Evolutionary conservation across 345 rosid genomes (phyloP).

Genomic region (Linum trigynum): DNA sequence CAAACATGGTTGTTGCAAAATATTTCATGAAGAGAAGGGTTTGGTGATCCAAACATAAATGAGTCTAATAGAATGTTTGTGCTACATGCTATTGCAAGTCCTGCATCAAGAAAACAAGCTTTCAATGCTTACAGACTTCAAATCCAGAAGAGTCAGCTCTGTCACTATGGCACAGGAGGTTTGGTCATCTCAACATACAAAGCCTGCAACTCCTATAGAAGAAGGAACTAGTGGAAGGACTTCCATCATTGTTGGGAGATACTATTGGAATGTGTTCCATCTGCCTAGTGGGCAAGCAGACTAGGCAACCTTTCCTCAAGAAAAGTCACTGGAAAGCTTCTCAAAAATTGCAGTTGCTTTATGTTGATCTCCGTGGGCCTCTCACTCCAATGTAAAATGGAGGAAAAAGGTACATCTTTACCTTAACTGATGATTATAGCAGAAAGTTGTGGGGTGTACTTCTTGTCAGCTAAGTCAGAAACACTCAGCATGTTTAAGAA

Average conservation of each 20-base stretch:
- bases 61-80: slow-evolving; percentile 2
- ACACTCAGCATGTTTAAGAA: background rate
- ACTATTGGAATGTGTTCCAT: background rate
- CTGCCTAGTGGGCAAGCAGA: slow-evolving; percentile 9
- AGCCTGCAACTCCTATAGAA: background rate
- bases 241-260: background rate
- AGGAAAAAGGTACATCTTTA: background rate
- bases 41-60: slow-evolving; percentile 4
- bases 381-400: background rate
- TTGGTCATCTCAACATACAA: slow-evolving; percentile 1
- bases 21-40: slow-evolving; percentile 5
- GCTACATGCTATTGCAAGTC: background rate
- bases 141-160: background rate
- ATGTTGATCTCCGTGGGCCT: slow-evolving; percentile 4
- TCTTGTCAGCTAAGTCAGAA: background rate
- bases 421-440: background rate
- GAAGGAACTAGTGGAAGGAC: slow-evolving; percentile 1
- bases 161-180: background rate
- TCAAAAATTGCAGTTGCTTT: background rate
- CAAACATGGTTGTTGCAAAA: background rate
- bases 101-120: background rate
- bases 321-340: slow-evolving; percentile 9
- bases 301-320: background rate
- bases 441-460: slow-evolving; percentile 6
- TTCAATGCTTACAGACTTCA: background rate